Conservation (phyloP, 305 asterid genomes). For the Fraxinus greggii region DNA sequence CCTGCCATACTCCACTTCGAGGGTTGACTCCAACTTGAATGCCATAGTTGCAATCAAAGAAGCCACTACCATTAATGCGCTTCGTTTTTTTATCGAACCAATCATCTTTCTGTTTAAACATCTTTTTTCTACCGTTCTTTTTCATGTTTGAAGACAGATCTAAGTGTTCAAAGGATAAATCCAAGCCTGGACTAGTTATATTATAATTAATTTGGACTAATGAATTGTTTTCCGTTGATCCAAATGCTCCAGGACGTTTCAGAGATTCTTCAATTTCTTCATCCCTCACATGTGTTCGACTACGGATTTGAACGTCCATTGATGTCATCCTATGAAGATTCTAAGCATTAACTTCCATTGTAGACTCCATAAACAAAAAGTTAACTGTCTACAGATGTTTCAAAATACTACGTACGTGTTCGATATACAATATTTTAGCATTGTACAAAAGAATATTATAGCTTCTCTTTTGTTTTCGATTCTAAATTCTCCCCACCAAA, state of each 20-base stretch:
- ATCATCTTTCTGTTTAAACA: background rate
- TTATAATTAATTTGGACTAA: background rate
- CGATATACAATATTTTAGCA: background rate
- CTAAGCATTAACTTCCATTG: constrained; percentile 14
- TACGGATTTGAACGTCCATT: constrained; percentile 13
- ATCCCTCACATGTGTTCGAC: constrained; percentile 20
- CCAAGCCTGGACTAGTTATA: background rate
- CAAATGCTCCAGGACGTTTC: background rate
- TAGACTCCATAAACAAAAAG: background rate
- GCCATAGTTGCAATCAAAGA: constrained; percentile 31
- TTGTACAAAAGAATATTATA: background rate
- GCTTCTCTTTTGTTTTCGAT: no score
- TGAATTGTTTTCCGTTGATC: background rate
- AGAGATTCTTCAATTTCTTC: constrained; percentile 12
- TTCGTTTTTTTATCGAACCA: constrained; percentile 19
- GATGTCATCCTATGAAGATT: constrained; percentile 21
- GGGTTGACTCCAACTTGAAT: background rate
- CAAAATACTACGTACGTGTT: background rate
- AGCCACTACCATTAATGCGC: constrained; percentile 32
- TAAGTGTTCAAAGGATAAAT: background rate
- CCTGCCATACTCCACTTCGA: no score
- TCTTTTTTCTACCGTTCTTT: background rate
- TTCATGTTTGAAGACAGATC: background rate
- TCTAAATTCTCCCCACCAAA: background rate
- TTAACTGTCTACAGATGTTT: background rate